Conservation (phyloP, 495 filamentous ascomycete species). For the Penicillium pancosmium region DNA sequence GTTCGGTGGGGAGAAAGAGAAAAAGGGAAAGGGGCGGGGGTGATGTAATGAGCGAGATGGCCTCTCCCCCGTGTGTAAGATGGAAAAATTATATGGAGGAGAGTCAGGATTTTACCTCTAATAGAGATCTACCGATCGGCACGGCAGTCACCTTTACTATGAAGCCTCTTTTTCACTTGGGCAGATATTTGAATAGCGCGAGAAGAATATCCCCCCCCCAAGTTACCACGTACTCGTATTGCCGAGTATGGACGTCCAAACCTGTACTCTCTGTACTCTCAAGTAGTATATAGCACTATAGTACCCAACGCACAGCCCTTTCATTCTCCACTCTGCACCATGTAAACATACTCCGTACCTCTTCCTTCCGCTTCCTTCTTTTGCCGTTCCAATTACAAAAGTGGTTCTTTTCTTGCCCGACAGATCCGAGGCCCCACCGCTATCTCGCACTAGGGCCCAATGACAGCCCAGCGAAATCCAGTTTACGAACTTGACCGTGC, state of each 20-base stretch:
- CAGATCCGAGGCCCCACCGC: conserved; percentile 11
- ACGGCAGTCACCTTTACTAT: no score
- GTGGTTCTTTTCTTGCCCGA: conserved; percentile 12
- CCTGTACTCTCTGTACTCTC: no score
- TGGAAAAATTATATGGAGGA: background rate
- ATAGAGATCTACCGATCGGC: no score
- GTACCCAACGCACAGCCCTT: conserved; percentile 3
- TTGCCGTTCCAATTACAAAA: background rate
- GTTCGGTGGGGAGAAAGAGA: conserved; percentile 25
- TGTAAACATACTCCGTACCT: background rate
- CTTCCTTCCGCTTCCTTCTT: background rate
- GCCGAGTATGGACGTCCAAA: background rate
- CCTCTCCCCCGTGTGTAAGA: background rate
- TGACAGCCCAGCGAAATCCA: conserved; percentile 1
- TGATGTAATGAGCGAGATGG: conserved; percentile 25
- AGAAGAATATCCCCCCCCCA: no score
- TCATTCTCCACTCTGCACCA: background rate
- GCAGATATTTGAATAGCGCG: no score
- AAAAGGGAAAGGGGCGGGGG: conserved; percentile 50
- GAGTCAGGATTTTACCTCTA: no score
- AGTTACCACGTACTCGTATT: no score
- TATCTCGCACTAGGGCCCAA: conserved; percentile 7
- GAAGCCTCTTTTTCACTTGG: no score
- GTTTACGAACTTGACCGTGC: conserved; percentile 2
- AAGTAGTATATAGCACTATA: background rate